Evolutionary conservation across 192 early-diverging fungal species (phyloP).

Genomic region (Linnemannia exigua): DNA sequence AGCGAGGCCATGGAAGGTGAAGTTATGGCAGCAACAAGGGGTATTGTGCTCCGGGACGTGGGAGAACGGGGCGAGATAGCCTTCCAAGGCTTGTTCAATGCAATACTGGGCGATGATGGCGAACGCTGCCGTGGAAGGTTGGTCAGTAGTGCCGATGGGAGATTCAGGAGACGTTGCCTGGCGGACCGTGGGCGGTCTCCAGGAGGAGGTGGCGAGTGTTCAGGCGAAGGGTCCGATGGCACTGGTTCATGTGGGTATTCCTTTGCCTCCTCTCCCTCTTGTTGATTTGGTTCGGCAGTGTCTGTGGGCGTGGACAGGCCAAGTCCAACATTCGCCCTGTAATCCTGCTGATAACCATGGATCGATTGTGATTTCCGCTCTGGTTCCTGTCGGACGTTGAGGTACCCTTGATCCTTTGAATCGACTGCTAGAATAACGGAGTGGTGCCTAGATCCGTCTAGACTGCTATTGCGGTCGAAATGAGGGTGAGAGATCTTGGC

Average conservation of each 20-base stretch:
- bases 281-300: slow-evolving; percentile 8
- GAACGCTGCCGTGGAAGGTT: slow-evolving; percentile 6
- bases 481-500: slow-evolving; percentile 32
- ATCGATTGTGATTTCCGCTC: slow-evolving; percentile 17
- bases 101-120: slow-evolving; percentile 14
- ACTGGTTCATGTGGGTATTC: not conserved
- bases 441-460: slow-evolving; percentile 14
- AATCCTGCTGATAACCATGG: slow-evolving; percentile 25
- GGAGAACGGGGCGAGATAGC: slow-evolving; percentile 19
- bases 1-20: not conserved
- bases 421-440: not conserved
- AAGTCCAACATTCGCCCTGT: slow-evolving; percentile 3
- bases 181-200: not conserved
- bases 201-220: not conserved
- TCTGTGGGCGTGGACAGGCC: slow-evolving; percentile 13
- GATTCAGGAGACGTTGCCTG: not conserved
- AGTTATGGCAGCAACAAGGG: not conserved
- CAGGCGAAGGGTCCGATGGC: not conserved
- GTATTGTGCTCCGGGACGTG: slow-evolving; percentile 1
- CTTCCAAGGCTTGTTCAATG: slow-evolving; percentile 19
- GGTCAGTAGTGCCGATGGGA: not conserved
- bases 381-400: not conserved
- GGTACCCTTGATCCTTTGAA: not conserved
- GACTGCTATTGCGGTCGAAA: slow-evolving; percentile 19
- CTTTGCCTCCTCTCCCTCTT: not conserved